Evolutionary conservation across 805 yeast genomes (phyloP), one percentile per base, ranked within the genome.

Genomic region (Teunomyces lycoperdinae): DNA sequence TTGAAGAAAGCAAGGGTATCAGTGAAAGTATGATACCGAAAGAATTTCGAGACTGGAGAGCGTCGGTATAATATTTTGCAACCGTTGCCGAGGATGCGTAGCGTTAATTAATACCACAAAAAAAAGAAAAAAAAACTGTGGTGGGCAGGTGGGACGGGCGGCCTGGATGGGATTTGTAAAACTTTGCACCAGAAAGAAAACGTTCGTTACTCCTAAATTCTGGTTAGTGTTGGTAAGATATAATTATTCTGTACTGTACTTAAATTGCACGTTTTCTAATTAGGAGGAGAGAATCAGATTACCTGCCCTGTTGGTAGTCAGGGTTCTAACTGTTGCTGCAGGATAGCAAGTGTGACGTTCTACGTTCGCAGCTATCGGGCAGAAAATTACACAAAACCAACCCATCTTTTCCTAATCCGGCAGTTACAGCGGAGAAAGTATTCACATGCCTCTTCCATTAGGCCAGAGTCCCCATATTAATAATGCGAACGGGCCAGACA

Each of bases 1-100:
- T 74, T 17, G 59, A 64, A 4, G 52, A 50, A 41, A 32, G 50
- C n/a, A 51, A 58, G 53, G 40, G 63, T 11, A 49, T 51, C 45
- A 61, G 55, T 1, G 51, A 55, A 24, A 24, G 13, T 28, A 52
- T 62, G 35, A 45, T 53, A 36, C 56, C 63, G 6, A 51, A 51
- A 24, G 76, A 71, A 54, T 72, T 72, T 53, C 64, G 56, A 45
- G 51, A 56, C 3, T 71, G 76, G 76, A 58, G 71, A 49, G 43
- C 48, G 30, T 45, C 48, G 14, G 8, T 31, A 13, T 20, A 14
- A n/a, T 38, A 26, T 33, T 35, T 35, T 28, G 41, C 41, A 38
- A 14, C 41, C 41, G 41, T 7, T 24, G 14, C 30, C 43, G 43
- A 28, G 33, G 26, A 17, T 16, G 38, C 38, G 24, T 20, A 20